Evolutionary conservation across 306 rosid genomes (phyloP).

Genomic region (Chamaecrista fasciculata): DNA sequence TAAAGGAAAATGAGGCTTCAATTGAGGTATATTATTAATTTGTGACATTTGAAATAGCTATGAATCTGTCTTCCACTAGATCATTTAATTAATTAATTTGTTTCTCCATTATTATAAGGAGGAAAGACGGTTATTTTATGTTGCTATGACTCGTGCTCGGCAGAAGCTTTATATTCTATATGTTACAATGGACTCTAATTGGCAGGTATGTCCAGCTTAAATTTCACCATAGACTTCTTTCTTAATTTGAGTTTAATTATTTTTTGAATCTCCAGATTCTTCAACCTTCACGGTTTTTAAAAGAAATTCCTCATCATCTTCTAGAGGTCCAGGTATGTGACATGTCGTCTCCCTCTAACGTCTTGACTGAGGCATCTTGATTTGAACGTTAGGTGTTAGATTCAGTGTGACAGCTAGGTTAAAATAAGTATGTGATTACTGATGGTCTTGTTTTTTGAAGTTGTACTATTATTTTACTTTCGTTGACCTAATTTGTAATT

Average conservation of each 20-base stretch:
- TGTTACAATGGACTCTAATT: slow-evolving; percentile 72
- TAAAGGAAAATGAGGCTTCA: slow-evolving; percentile 61
- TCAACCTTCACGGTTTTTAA: slow-evolving; percentile 90
- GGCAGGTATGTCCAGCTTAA: slow-evolving; percentile 64
- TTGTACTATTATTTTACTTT: too few relatives aligned
- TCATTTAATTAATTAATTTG: slow-evolving; percentile 2
- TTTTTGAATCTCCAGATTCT: slow-evolving; percentile 59
- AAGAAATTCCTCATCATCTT: slow-evolving; percentile 83
- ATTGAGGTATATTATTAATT: slow-evolving; percentile 62
- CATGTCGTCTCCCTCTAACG: slow-evolving; percentile 15
- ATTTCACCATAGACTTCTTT: background rate
- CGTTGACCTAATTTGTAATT: too few relatives aligned
- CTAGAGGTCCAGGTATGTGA: slow-evolving; percentile 78
- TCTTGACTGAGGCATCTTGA: background rate
- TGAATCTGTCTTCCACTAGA: slow-evolving; percentile 1
- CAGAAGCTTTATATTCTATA: slow-evolving; percentile 62
- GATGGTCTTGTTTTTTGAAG: background rate
- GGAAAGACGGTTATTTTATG: slow-evolving; percentile 88
- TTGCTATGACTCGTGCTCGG: slow-evolving; percentile 99
- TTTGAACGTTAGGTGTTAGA: background rate
- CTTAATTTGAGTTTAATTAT: slow-evolving; percentile 12
- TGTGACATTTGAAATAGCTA: slow-evolving; percentile 11
- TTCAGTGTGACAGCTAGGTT: background rate
- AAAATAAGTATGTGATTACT: background rate
- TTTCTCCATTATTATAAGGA: slow-evolving; percentile 52